Conservation (phyloP, 177 flowering plant species). For the Vitis hybrid region DNA sequence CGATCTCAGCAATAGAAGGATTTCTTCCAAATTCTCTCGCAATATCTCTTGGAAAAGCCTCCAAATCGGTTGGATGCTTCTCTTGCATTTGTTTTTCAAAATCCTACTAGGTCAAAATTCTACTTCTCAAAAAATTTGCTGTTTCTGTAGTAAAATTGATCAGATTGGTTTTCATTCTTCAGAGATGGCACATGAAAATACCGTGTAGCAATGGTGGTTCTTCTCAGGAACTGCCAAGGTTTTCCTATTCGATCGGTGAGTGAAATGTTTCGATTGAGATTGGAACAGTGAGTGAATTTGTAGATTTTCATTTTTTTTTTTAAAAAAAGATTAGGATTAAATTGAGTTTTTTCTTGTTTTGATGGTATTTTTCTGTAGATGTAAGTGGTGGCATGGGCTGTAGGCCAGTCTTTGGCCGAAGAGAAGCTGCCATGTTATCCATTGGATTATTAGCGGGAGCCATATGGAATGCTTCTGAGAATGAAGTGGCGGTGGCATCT, state of each 20-base stretch:
- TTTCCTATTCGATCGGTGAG: slow-evolving; percentile 7
- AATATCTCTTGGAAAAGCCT: slow-evolving; percentile 10
- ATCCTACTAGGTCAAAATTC: no score
- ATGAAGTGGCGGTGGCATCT: slow-evolving; percentile 43
- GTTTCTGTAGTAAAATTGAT: no score
- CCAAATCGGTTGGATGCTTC: slow-evolving; percentile 5
- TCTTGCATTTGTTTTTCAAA: neutral
- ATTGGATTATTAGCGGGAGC: slow-evolving; percentile 36
- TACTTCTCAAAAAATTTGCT: no score
- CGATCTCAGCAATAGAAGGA: slow-evolving; percentile 27
- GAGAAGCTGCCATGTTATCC: slow-evolving; percentile 36
- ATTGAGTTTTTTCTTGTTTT: no score
- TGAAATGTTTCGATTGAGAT: no score
- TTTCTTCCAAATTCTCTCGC: slow-evolving; percentile 17
- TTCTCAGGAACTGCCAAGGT: neutral
- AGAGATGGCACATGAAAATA: slow-evolving; percentile 19
- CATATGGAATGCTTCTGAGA: slow-evolving; percentile 17
- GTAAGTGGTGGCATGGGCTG: neutral
- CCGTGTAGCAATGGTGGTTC: neutral
- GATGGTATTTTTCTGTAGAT: neutral
- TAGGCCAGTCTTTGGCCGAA: slow-evolving; percentile 25
- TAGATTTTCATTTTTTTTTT: no score
- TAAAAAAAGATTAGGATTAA: no score
- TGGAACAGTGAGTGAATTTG: no score
- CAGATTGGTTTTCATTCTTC: slow-evolving; percentile 5